These are phyloP conservation scores for Teratosphaeria viscida DNA, from an alignment of 2,329 filamentous ascomycete genomes.

Conservation along the genomic window DNA sequence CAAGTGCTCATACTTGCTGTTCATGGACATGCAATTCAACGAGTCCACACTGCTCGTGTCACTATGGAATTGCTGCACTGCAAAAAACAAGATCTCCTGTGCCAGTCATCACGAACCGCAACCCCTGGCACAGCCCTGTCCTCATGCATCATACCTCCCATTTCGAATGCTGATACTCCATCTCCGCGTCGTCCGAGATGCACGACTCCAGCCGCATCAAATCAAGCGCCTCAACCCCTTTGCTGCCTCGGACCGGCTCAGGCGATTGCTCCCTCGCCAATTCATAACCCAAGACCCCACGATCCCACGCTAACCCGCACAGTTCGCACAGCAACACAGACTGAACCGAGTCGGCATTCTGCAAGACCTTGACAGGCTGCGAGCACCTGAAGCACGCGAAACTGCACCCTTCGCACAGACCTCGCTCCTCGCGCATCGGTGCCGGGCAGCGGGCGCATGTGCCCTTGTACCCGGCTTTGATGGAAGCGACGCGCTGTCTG, in stretches of 20 bases:
- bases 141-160: not conserved
- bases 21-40: too few species aligned
- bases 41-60: too few species aligned
- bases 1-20: too few species aligned
- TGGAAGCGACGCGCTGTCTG: slow-evolving; percentile 3
- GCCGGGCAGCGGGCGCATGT: slow-evolving; percentile 7
- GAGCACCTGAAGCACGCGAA: slow-evolving; percentile 35
- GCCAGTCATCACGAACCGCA: too few species aligned
- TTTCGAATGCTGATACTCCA: slow-evolving; percentile 4
- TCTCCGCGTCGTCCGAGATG: not conserved
- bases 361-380: not conserved
- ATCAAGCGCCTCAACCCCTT: not conserved
- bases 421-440: slow-evolving; percentile 10
- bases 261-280: slow-evolving; percentile 2
- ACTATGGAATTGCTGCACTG: too few species aligned
- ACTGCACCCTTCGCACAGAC: slow-evolving; percentile 31
- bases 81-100: too few species aligned
- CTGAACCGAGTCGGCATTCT: not conserved
- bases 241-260: not conserved
- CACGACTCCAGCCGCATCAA: slow-evolving; percentile 1
- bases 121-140: too few species aligned
- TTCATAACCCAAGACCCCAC: slow-evolving; percentile 31
- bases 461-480: slow-evolving; percentile 3
- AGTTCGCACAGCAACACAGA: slow-evolving; percentile 14
- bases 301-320: slow-evolving; percentile 27